Evolutionary conservation across 129 eudicot species (phyloP).

Genomic region (Tanacetum coccineum): DNA sequence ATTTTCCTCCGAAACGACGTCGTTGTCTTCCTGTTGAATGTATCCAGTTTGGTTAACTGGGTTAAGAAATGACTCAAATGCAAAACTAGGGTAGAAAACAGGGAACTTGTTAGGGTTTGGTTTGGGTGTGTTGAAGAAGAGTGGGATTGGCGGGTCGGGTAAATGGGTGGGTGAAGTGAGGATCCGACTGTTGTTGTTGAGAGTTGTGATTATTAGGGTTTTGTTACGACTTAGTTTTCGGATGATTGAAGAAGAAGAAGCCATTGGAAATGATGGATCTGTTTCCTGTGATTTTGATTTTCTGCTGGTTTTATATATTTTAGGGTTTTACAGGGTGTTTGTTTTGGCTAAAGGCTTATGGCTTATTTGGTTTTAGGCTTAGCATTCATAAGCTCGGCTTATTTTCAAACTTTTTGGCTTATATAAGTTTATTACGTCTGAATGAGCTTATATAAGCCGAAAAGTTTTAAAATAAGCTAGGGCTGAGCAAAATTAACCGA

Average conservation of each 20-base stretch:
- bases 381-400: no score
- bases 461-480: no score
- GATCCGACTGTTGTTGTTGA: constrained; percentile 33
- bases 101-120: constrained; percentile 14
- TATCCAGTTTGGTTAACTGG: constrained; percentile 40
- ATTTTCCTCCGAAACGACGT: no score
- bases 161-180: constrained; percentile 28
- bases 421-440: no score
- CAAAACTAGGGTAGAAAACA: constrained; percentile 46
- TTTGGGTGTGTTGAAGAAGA: constrained; percentile 14
- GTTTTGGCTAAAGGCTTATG: no score
- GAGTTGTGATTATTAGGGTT: constrained; percentile 31
- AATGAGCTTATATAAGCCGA: no score
- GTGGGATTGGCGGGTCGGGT: constrained; percentile 19
- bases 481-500: no score
- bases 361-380: no score
- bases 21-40: constrained; percentile 27
- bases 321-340: no score
- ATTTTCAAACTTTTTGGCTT: no score
- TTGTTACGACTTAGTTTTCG: constrained; percentile 36
- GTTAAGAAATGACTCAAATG: constrained; percentile 47
- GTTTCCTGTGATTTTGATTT: no score
- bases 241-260: constrained; percentile 28
- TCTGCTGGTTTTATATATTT: neutral
- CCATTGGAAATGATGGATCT: constrained; percentile 39